A percentile compares a stretch with the other conserved stretches of the same genome.
These are phyloP conservation scores for Pichia exigua DNA, from an alignment of 805 yeast species.

Conservation along the genomic window DNA sequence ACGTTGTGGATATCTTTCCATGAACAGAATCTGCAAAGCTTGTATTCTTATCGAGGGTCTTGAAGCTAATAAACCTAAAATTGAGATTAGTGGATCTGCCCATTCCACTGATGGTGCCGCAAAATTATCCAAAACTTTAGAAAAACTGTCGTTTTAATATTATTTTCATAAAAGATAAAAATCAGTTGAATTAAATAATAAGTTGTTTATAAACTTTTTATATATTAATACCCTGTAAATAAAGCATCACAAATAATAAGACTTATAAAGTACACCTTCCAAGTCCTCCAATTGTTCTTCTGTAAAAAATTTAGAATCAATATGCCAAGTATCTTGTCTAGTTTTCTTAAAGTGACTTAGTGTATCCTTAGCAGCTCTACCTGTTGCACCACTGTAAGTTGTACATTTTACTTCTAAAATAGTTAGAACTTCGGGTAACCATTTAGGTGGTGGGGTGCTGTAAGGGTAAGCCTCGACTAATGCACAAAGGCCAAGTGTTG, in stretches of 20 bases:
- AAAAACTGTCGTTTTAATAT: constrained; percentile 48
- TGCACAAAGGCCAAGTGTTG: constrained; percentile 83
- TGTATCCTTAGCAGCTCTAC: constrained; percentile 73
- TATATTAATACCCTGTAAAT: background rate
- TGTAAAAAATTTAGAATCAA: constrained; percentile 69
- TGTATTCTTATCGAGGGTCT: constrained; percentile 82
- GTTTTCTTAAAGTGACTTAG: constrained; percentile 83
- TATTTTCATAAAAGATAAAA: too few relatives aligned
- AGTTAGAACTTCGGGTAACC: constrained; percentile 75
- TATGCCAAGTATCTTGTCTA: constrained; percentile 94
- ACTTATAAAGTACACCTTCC: constrained; percentile 90
- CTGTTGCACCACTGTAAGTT: constrained; percentile 68
- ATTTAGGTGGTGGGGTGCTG: constrained; percentile 79
- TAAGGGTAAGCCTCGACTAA: constrained; percentile 86
- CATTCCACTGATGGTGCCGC: constrained; percentile 52
- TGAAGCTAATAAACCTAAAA: constrained; percentile 64
- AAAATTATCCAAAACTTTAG: constrained; percentile 50
- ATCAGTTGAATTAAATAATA: background rate
- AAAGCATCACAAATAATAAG: constrained; percentile 63
- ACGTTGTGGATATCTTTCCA: constrained; percentile 86
- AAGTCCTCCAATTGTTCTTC: constrained; percentile 78
- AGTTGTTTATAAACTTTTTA: background rate
- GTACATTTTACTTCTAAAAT: constrained; percentile 64
- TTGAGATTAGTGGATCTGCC: constrained; percentile 43
- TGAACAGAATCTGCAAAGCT: constrained; percentile 87